These are phyloP conservation scores for Hypoxylon cercidicola DNA, from an alignment of 495 filamentous ascomycete species.

Conservation along the genomic window DNA sequence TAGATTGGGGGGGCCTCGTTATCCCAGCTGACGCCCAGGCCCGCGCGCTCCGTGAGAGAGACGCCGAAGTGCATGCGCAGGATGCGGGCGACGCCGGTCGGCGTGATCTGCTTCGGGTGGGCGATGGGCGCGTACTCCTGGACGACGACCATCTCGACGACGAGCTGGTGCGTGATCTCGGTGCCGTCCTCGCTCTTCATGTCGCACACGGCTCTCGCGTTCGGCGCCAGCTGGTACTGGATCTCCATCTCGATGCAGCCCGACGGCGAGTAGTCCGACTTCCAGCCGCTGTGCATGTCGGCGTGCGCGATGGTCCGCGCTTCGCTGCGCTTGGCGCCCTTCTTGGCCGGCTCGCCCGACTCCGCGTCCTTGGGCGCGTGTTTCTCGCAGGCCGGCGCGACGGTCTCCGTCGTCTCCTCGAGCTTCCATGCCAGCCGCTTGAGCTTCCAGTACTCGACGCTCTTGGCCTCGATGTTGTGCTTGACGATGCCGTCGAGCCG, in stretches of 20 bases:
- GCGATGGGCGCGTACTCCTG: constrained; percentile 86
- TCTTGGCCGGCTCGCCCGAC: constrained; percentile 57
- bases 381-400: constrained; percentile 83
- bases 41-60: constrained; percentile 81
- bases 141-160: constrained; percentile 92
- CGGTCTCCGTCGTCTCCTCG: constrained; percentile 82
- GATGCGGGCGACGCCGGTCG: constrained; percentile 90
- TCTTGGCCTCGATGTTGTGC: constrained; percentile 62
- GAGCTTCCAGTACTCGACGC: constrained; percentile 80
- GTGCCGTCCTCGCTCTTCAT: constrained; percentile 81
- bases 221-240: constrained; percentile 71
- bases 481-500: constrained; percentile 81
- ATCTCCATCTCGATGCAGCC: constrained; percentile 87
- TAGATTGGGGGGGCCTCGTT: constrained; percentile 96
- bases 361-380: constrained; percentile 73
- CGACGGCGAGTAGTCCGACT: constrained; percentile 80
- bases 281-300: constrained; percentile 91
- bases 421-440: constrained; percentile 93
- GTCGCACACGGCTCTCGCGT: constrained; percentile 69
- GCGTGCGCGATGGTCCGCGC: constrained; percentile 78
- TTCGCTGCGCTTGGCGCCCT: constrained; percentile 84
- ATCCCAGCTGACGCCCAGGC: constrained; percentile 96
- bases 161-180: constrained; percentile 80
- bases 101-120: constrained; percentile 75
- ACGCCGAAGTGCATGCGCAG: constrained; percentile 91